Evolutionary conservation across 305 asterid genomes (phyloP), one percentile per base, ranked within the genome.

Genomic region (Solanum chacoense): DNA sequence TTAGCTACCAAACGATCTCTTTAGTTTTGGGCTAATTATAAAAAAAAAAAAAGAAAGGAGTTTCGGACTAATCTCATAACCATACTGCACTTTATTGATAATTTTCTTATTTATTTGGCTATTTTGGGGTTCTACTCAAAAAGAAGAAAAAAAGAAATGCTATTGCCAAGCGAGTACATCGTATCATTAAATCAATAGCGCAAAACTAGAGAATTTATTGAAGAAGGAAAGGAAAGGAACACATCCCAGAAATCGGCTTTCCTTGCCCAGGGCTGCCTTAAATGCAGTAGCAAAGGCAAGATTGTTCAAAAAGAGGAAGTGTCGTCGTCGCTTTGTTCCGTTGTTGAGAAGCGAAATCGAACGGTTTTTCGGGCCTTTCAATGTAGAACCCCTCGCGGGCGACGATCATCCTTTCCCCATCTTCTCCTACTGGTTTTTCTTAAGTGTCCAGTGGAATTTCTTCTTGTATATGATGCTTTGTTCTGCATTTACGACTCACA

Each of bases 391-490:
- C 31, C 20, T 42, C 37, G n/a, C 36, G 14, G 37, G 67, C 85
- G 38, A 26, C 86, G 31, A 83, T 50, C 42, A 83, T 32, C 83
- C 83, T 35, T 37, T 76, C 4, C 18, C 28, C 28, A 45, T 81
- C 72, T 28, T 32, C 34, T 42, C 20, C 83, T 20, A 72, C 84
- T 40, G 37, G 8, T 36, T 24, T 18, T 86, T 86, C 40, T 42
- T 86, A 29, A 72, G 78, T 72, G 37, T 72, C 78, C 78, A 72
- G 78, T 72, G n/a, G 45, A 29, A 9, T 45, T 29, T 84, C 7
- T 67, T 16, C n/a, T 37, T 69, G 38, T 86, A 89, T 89, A 90
- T 89, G 91, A 92, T 92, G 93, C 93, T 78, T 84, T 88, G 90
- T 87, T 73, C 89, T 90, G 92, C 87, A 89, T 86, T 92, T 71